Conservation (phyloP, 768 basidiomycete genomes). For the Amanita brunnescens region DNA sequence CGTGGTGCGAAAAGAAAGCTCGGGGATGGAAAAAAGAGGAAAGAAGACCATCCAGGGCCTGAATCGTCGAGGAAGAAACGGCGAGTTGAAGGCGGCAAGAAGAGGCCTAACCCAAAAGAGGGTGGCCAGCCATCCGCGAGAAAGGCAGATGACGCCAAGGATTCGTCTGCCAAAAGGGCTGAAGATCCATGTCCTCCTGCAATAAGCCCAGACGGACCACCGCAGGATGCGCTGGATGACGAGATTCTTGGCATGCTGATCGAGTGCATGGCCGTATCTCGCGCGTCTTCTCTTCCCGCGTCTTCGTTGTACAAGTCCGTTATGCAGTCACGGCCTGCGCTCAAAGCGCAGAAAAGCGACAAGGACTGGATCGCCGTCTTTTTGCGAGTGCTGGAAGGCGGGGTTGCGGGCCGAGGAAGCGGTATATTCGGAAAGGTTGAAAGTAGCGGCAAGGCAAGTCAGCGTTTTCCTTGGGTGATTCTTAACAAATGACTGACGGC, state of each 20-base stretch:
- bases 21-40: slow-evolving; percentile 10
- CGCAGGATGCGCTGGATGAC: slow-evolving; percentile 20
- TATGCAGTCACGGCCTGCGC: slow-evolving; percentile 43
- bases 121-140: background rate
- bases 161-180: background rate
- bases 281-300: slow-evolving; percentile 56
- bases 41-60: slow-evolving; percentile 10
- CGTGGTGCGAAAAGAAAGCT: background rate
- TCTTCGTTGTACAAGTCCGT: slow-evolving; percentile 44
- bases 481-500: background rate
- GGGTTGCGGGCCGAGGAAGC: slow-evolving; percentile 32
- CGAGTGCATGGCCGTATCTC: slow-evolving; percentile 62
- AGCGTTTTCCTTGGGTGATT: slow-evolving; percentile 4
- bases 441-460: slow-evolving; percentile 47
- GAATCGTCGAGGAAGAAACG: slow-evolving; percentile 18
- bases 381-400: slow-evolving; percentile 37
- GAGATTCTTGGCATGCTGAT: slow-evolving; percentile 61
- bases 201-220: slow-evolving; percentile 8
- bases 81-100: slow-evolving; percentile 3
- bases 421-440: slow-evolving; percentile 72
- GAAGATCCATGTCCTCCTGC: background rate
- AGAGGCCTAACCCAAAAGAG: background rate
- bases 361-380: slow-evolving; percentile 45
- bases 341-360: slow-evolving; percentile 31
- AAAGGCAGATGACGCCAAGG: background rate